A percentile compares a stretch with the other conserved stretches of the same genome.
These are phyloP conservation scores for Colletotrichum tropicicola DNA, from an alignment of 2,329 filamentous ascomycete genomes.

Conservation along the genomic window DNA sequence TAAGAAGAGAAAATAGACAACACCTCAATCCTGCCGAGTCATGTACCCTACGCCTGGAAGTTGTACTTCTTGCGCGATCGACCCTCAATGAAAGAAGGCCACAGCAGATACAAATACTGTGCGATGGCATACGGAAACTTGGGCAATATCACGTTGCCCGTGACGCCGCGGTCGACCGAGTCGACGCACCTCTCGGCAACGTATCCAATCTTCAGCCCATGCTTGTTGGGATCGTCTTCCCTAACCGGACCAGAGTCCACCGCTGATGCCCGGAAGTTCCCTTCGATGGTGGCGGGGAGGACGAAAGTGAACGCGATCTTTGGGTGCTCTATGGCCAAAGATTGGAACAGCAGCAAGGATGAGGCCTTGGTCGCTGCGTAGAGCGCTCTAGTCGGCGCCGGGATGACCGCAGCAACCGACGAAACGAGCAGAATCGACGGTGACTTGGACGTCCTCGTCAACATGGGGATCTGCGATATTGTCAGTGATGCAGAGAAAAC, in stretches of 20 bases:
- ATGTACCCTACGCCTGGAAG: background rate
- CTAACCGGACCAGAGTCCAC: constrained; percentile 14
- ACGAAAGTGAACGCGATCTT: constrained; percentile 15
- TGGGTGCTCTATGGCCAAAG: constrained; percentile 19
- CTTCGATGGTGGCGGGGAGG: constrained; percentile 21
- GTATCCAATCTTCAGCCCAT: constrained; percentile 11
- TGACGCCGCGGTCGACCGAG: background rate
- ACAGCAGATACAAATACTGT: constrained; percentile 11
- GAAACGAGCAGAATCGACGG: constrained; percentile 16
- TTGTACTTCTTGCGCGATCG: constrained; percentile 23
- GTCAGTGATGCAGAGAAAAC: background rate
- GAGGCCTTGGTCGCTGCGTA: constrained; percentile 22
- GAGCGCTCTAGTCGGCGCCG: constrained; percentile 13
- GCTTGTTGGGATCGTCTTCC: constrained; percentile 17
- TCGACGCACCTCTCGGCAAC: constrained; percentile 6
- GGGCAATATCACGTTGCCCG: constrained; percentile 10
- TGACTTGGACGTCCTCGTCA: constrained; percentile 10
- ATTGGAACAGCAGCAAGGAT: constrained; percentile 6
- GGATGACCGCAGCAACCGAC: constrained; percentile 19
- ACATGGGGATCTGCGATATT: constrained; percentile 11
- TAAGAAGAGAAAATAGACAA: no score
- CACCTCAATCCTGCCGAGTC: no score
- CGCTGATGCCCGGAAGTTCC: constrained; percentile 18
- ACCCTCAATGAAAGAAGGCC: constrained; percentile 16
- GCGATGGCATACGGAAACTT: constrained; percentile 13